Evolutionary conservation across 2,329 filamentous ascomycete species (phyloP).

Genomic region (Cordyceps cateniannulata): DNA sequence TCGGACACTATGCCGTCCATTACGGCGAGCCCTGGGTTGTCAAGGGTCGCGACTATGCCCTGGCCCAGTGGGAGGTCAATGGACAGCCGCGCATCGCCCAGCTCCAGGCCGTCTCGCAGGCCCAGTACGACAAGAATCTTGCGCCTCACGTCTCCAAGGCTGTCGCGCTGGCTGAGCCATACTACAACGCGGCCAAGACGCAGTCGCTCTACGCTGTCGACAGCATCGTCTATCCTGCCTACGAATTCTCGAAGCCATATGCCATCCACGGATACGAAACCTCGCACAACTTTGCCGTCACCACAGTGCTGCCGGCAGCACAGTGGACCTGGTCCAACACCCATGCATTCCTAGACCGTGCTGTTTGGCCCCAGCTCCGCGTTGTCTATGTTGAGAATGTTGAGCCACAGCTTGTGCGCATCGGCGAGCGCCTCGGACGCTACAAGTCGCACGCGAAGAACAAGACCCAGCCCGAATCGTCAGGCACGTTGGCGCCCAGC

Average conservation of each 20-base stretch:
- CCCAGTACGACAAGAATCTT: constrained; percentile 63
- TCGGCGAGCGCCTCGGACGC: constrained; percentile 79
- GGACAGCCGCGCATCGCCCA: constrained; percentile 68
- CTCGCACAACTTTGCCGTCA: constrained; percentile 59
- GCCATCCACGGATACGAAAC: constrained; percentile 60
- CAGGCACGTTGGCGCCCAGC: neutral
- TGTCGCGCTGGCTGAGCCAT: constrained; percentile 56
- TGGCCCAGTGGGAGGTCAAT: constrained; percentile 70
- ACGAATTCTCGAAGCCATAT: constrained; percentile 68
- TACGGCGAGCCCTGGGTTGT: constrained; percentile 70
- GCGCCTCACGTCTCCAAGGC: constrained; percentile 67
- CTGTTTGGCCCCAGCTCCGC: constrained; percentile 74
- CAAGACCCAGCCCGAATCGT: constrained; percentile 16
- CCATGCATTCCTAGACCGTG: constrained; percentile 64
- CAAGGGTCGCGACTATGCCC: constrained; percentile 58
- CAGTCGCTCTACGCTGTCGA: constrained; percentile 64
- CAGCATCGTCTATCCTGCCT: constrained; percentile 67
- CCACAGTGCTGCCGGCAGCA: constrained; percentile 66
- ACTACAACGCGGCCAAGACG: constrained; percentile 60
- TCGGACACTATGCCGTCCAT: constrained; percentile 57
- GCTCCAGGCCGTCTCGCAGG: constrained; percentile 53
- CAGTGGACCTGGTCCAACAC: constrained; percentile 64
- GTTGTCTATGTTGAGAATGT: constrained; percentile 85
- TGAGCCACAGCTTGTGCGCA: constrained; percentile 88
- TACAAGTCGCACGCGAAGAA: constrained; percentile 45